Evolutionary conservation across 129 eudicot genomes (phyloP), one percentile per base, ranked within the genome.

Genomic region (Heracleum sosnowskyi): DNA sequence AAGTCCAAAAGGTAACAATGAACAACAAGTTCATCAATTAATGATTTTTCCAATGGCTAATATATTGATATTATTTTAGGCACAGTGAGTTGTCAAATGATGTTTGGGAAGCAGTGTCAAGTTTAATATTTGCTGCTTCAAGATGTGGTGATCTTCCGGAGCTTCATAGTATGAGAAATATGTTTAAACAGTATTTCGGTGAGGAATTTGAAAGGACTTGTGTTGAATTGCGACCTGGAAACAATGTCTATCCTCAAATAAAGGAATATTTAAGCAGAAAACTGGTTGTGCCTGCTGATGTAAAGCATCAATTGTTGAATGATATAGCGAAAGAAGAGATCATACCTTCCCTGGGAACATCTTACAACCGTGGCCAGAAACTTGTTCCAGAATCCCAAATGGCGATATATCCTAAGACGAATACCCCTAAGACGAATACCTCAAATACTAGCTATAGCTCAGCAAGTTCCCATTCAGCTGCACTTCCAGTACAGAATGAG

Each of bases 71-170:
- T 71, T 5, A 40, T 16, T 26, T 75, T 81, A 44, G 15, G 45
- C 71, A 74, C 79, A 78, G 79, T 24, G 42, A 49, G 4, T 47
- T 80, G 63, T 80, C 84, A 17, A 28, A 17, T 47, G 87, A 84
- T 34, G 84, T 77, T 28, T 16, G 5, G 29, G 84, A 84, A 77
- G 87, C 84, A 24, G 18, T 73, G 29, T 57, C 84, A 4, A 80
- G 82, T 77, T 49, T 84, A 79, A 76, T 80, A 80, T 84, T 45
- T 77, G 87, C 87, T 53, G 81, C 87, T 35, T 84, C 87, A 35
- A 84, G 87, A 64, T 80, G 87, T 64, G 82, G 87, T 12, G 87
- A 84, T 62, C 16, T 80, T 37, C 82, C 81, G 4, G 84, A 80
- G 79, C 82, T 84, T 31, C 74, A 84, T 28, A 36, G 6, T 20